Percentiles rank a stretch among this genome's conserved stretches.
phyloP scores from a whole-genome alignment of 2,329 filamentous ascomycete species.

The Chalaropsis thielavioides region DNA sequence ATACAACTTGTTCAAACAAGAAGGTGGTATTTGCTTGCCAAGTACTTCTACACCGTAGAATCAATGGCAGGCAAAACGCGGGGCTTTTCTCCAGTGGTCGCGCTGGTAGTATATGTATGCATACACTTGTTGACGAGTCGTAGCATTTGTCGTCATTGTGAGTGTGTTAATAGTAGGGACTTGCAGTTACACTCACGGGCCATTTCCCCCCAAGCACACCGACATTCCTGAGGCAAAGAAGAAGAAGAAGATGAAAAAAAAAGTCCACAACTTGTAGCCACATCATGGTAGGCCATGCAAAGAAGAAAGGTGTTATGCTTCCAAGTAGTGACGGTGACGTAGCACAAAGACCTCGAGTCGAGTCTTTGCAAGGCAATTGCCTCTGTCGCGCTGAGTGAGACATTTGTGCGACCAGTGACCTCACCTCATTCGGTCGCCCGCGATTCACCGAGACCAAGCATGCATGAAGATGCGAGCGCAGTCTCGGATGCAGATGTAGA shows the following conservation, averaged over 20 bases:
- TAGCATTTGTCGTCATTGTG: neutral
- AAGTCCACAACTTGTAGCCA: neutral
- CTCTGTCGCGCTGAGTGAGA: neutral
- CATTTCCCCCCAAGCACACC: neutral
- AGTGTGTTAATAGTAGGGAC: neutral
- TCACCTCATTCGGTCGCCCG: neutral
- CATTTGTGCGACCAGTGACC: neutral
- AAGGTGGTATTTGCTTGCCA: neutral
- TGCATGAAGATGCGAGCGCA: too few relatives aligned
- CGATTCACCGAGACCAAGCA: neutral
- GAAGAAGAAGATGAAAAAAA: too few relatives aligned
- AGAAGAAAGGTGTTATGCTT: too few relatives aligned
- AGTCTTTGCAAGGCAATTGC: neutral
- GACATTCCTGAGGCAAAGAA: neutral
- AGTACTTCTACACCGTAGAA: neutral
- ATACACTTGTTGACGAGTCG: neutral
- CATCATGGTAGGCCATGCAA: neutral
- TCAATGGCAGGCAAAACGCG: neutral
- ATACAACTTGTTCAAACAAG: neutral
- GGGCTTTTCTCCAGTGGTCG: neutral
- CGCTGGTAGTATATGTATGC: neutral
- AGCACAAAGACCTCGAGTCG: neutral
- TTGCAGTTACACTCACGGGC: neutral
- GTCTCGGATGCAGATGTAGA: too few relatives aligned
- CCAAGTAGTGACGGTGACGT: neutral